Base-by-base conservation (phyloP, 192 early-diverging fungal species). In the Mortierella antarctica region DNA sequence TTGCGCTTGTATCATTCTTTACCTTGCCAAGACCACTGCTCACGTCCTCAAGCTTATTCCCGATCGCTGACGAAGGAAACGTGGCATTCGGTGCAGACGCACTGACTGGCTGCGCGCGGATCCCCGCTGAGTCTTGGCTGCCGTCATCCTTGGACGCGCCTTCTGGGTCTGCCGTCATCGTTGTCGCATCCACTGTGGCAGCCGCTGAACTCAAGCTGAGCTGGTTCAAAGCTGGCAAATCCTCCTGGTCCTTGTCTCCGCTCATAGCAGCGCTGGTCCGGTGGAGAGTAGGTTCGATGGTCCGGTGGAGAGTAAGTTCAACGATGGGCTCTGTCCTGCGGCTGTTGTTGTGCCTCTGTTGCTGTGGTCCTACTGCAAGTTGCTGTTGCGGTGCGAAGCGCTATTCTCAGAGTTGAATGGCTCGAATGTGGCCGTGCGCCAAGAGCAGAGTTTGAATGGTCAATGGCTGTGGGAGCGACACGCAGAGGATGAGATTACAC, bases 1-100 rank as follows among this genome's bases (percentile, higher is more conserved):
- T 58, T 58, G 6, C 49, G 31, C 20, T 58, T 58, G 2, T 12
- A 40, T 31, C 57, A 58, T 58, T 41, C 57, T 10, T 44, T 58
- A 39, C 31, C 31, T 58, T 40, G 57, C 57, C 57, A 58, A 58
- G 57, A 58, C 31, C 20, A 11, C 13, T 55, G 54, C n/a, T 20
- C 54, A 17, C 54, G 54, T 11, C 54, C 7, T 14, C n/a, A 21
- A 9, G n/a, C 21, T 14, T 20, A 9, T n/a, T 21, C 21, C 54
- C 17, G 7, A 40, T 58, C 39, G 64, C 41, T 40, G 64, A 54
- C 17, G 52, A 42, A 8, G 6, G 41, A 17, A 52, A 52, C 20
- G 17, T 20, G 13, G 17, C 54, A n/a, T 31, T 31, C 31, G 31
- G 31, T 8, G 46, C 44, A 13, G 62, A 64, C 42, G 64, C 52